Evolutionary conservation across 2,329 filamentous ascomycete genomes (phyloP).

Genomic region (Monilinia aucupariae): DNA sequence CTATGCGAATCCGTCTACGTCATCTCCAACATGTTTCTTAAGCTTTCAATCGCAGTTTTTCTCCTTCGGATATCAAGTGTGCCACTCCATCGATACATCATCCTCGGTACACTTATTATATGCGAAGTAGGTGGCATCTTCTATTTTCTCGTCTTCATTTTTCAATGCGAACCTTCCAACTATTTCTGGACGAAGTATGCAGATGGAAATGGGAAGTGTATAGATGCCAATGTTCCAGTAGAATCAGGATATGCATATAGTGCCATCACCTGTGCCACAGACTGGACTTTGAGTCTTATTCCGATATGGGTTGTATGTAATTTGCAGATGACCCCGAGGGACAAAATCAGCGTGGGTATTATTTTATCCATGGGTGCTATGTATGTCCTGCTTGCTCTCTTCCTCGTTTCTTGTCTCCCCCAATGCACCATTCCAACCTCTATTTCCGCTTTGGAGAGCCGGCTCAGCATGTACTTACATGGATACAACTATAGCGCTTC

Average conservation of each 20-base stretch:
- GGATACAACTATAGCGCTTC: constrained; percentile 32
- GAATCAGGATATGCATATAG: constrained; percentile 39
- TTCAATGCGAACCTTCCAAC: constrained; percentile 38
- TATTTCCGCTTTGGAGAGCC: no score
- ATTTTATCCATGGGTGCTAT: constrained; percentile 36
- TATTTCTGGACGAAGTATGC: constrained; percentile 40
- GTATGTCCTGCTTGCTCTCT: constrained; percentile 29
- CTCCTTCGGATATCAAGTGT: constrained; percentile 37
- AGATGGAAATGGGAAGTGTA: constrained; percentile 34
- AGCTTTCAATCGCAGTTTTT: constrained; percentile 39
- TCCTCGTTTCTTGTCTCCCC: background rate
- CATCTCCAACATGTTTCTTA: constrained; percentile 38
- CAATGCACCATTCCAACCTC: background rate
- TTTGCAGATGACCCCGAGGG: constrained; percentile 38
- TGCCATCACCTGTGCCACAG: constrained; percentile 37
- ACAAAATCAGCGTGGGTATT: constrained; percentile 36
- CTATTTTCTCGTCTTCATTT: constrained; percentile 38
- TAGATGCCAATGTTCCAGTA: constrained; percentile 32
- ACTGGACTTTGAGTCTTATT: constrained; percentile 40
- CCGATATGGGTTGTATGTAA: constrained; percentile 41
- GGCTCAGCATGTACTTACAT: background rate
- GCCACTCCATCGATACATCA: constrained; percentile 34
- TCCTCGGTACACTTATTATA: constrained; percentile 34
- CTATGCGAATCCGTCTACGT: constrained; percentile 39
- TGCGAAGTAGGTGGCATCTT: constrained; percentile 36